phyloP scores from a whole-genome alignment of 2,329 filamentous ascomycete species.

The Setomelanomma holmii region DNA sequence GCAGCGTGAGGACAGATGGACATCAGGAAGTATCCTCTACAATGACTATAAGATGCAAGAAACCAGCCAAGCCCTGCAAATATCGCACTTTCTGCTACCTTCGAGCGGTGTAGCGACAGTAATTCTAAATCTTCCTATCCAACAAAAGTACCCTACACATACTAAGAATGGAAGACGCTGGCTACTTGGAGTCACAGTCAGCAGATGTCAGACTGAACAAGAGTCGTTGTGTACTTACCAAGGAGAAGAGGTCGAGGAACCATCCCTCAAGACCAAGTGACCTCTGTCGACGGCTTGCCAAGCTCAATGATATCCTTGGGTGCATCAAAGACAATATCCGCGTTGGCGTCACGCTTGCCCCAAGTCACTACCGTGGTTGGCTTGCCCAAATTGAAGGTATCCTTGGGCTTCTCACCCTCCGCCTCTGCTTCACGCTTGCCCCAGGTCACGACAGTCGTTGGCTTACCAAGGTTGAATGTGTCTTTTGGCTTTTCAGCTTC shows the following conservation, averaged over 20 bases:
- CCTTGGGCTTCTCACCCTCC: background rate
- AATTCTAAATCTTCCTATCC: background rate
- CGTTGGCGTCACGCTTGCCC: conserved; percentile 26
- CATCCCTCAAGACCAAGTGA: conserved; percentile 23
- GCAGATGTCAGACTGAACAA: too few species aligned
- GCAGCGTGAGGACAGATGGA: background rate
- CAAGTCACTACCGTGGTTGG: conserved; percentile 15
- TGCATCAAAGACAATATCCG: conserved; percentile 1
- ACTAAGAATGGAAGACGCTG: background rate
- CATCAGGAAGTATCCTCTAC: background rate
- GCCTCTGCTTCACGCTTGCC: conserved; percentile 4
- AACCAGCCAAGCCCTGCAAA: conserved; percentile 5
- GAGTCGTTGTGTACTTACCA: too few species aligned
- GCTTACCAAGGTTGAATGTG: conserved; percentile 18
- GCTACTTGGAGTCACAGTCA: background rate
- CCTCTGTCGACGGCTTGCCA: conserved; percentile 19
- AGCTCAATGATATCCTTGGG: conserved; percentile 14
- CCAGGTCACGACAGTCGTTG: conserved; percentile 27
- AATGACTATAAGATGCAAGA: conserved; percentile 8
- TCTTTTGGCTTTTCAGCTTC: conserved; percentile 14
- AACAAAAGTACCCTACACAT: conserved; percentile 2
- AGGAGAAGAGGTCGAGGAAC: background rate
- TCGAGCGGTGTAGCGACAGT: conserved; percentile 8
- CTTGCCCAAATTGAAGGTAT: conserved; percentile 9
- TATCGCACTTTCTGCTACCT: conserved; percentile 4